Conservation (phyloP, 73 alveolate species). For the Paramecium pentaurelia region DNA sequence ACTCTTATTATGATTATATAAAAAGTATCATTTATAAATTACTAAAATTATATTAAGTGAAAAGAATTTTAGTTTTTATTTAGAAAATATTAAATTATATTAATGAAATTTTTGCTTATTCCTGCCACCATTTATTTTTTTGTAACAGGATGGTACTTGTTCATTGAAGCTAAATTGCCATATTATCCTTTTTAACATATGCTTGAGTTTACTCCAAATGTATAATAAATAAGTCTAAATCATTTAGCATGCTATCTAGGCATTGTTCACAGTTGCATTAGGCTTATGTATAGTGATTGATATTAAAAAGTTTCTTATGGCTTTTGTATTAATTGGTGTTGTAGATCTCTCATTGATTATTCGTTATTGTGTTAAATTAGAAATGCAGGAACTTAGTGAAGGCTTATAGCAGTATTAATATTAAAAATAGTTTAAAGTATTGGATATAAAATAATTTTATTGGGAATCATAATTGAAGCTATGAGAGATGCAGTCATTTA, state of each 20-base stretch:
- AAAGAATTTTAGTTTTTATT: not conserved
- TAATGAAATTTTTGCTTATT: not conserved
- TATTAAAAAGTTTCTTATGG: not conserved
- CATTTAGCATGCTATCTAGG: not conserved
- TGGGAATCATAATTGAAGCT: not conserved
- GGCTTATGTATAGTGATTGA: not conserved
- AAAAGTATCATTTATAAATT: not conserved
- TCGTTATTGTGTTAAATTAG: not conserved
- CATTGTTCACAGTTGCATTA: not conserved
- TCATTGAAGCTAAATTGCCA: not conserved
- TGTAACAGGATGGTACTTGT: not conserved
- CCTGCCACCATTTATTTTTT: not conserved
- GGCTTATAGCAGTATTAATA: slow-evolving; percentile 5
- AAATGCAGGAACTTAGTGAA: not conserved
- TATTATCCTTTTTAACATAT: not conserved
- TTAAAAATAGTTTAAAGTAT: not conserved
- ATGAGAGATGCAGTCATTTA: not conserved
- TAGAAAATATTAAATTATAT: not conserved
- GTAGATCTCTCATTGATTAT: not conserved
- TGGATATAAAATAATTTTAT: not conserved
- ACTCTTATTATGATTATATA: not conserved
- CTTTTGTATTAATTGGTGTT: not conserved
- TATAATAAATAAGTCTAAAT: not conserved
- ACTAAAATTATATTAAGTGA: no score
- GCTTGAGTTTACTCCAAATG: not conserved